These are phyloP conservation scores for Aspergillus niger DNA, from an alignment of 2,329 filamentous ascomycete genomes.

Conservation along the genomic window DNA sequence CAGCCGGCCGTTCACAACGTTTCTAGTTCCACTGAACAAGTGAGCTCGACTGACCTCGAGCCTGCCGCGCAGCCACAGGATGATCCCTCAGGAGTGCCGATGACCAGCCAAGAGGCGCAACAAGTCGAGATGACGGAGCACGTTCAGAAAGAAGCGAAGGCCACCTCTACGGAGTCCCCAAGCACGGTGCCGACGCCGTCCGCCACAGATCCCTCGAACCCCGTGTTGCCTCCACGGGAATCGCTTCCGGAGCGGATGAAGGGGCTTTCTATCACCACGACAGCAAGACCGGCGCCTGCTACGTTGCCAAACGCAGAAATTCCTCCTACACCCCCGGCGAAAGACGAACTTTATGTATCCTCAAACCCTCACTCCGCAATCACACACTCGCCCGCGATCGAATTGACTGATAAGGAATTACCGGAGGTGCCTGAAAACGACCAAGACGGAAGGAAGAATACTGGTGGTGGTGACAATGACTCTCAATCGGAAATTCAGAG, in stretches of 20 bases:
- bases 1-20: slow-evolving; percentile 23
- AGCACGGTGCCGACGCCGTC: slow-evolving; percentile 9
- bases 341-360: slow-evolving; percentile 56
- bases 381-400: slow-evolving; percentile 44
- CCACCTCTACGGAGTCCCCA: slow-evolving; percentile 1
- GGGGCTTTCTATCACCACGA: slow-evolving; percentile 35
- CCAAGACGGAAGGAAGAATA: slow-evolving; percentile 48
- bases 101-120: slow-evolving; percentile 13
- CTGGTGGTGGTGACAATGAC: slow-evolving; percentile 64
- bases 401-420: slow-evolving; percentile 43
- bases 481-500: slow-evolving; percentile 88
- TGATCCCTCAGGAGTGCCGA: slow-evolving; percentile 17
- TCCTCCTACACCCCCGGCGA: slow-evolving; percentile 53
- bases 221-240: slow-evolving; percentile 23
- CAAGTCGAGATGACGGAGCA: slow-evolving; percentile 20
- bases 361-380: slow-evolving; percentile 37
- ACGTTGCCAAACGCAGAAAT: slow-evolving; percentile 21
- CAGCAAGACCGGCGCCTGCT: slow-evolving; percentile 22
- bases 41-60: slow-evolving; percentile 23
- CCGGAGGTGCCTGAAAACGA: slow-evolving; percentile 35
- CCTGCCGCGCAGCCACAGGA: slow-evolving; percentile 22
- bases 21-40: slow-evolving; percentile 22
- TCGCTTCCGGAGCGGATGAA: slow-evolving; percentile 33
- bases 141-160: slow-evolving; percentile 6
- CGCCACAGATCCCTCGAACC: slow-evolving; percentile 13